These are phyloP conservation scores for Yarrowia keelungensis DNA, from an alignment of 805 yeast genomes.

Conservation along the genomic window DNA sequence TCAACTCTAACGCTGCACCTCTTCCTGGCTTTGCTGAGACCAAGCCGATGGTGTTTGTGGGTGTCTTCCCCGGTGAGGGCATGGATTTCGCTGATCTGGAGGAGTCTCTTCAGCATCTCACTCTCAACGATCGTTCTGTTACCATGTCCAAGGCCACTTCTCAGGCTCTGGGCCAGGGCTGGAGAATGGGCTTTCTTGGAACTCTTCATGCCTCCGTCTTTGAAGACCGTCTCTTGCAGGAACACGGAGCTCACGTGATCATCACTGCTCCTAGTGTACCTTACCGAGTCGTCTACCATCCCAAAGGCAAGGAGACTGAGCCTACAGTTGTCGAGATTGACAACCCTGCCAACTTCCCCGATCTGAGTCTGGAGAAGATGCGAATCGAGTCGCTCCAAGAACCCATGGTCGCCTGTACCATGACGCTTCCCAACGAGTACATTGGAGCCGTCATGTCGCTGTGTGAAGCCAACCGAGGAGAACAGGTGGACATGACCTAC, in stretches of 20 bases:
- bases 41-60: conserved; percentile 98
- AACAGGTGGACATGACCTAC: conserved; percentile 79
- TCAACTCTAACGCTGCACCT: conserved; percentile 64
- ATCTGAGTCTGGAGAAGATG: conserved; percentile 51
- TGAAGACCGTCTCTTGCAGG: conserved; percentile 88
- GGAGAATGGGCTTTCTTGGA: conserved; percentile 96
- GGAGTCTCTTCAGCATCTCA: conserved; percentile 79
- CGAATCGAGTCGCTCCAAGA: conserved; percentile 66
- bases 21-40: conserved; percentile 96
- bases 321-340: conserved; percentile 72
- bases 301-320: conserved; percentile 49
- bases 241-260: conserved; percentile 90
- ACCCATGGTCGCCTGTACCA: conserved; percentile 88
- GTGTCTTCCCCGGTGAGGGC: conserved; percentile 97
- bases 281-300: conserved; percentile 69
- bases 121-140: conserved; percentile 90
- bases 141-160: conserved; percentile 89
- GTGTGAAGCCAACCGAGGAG: conserved; percentile 84
- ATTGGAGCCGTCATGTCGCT: conserved; percentile 85
- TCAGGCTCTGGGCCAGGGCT: conserved; percentile 93
- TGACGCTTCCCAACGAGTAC: conserved; percentile 90
- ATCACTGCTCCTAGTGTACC: conserved; percentile 97
- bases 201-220: conserved; percentile 95
- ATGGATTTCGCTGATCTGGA: conserved; percentile 86
- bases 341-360: conserved; percentile 94